Evolutionary conservation across 805 yeast genomes (phyloP).

Genomic region (Lipomyces chichibuensis): DNA sequence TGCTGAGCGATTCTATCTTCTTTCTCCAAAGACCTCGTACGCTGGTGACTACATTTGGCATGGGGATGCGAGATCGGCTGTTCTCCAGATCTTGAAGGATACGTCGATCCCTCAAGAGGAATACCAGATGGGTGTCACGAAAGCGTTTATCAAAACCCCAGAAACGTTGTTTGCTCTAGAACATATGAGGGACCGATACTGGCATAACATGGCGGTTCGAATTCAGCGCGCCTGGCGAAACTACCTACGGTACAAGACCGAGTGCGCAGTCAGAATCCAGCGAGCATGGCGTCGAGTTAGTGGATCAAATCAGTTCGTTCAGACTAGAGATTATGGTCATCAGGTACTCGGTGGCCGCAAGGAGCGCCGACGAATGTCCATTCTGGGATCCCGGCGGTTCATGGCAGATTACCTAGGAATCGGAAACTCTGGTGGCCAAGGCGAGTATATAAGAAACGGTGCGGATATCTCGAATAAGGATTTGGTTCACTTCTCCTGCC

Average conservation of each 20-base stretch:
- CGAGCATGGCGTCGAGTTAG: slow-evolving; percentile 77
- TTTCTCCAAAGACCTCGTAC: slow-evolving; percentile 88
- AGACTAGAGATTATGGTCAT: slow-evolving; percentile 83
- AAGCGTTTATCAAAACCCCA: slow-evolving; percentile 94
- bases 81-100: slow-evolving; percentile 56
- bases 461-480: slow-evolving; percentile 54
- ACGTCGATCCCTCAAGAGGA: slow-evolving; percentile 76
- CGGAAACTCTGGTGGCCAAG: slow-evolving; percentile 73
- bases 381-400: slow-evolving; percentile 83
- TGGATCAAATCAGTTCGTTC: slow-evolving; percentile 80
- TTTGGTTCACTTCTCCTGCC: slow-evolving; percentile 70
- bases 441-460: slow-evolving; percentile 62
- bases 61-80: slow-evolving; percentile 61
- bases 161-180: slow-evolving; percentile 95
- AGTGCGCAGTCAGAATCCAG: slow-evolving; percentile 82
- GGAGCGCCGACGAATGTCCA: slow-evolving; percentile 85
- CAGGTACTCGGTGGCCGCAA: slow-evolving; percentile 70
- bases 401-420: slow-evolving; percentile 94
- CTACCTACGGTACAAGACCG: slow-evolving; percentile 75
- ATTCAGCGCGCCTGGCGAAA: slow-evolving; percentile 97
- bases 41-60: slow-evolving; percentile 78
- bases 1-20: slow-evolving; percentile 87
- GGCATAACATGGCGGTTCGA: slow-evolving; percentile 98
- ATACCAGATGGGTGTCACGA: slow-evolving; percentile 88
- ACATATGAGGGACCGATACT: slow-evolving; percentile 93